Percentiles rank a stretch among this genome's conserved stretches.
phyloP scores from a whole-genome alignment of 257 asterid species.

The Marsdenia floribunda region DNA sequence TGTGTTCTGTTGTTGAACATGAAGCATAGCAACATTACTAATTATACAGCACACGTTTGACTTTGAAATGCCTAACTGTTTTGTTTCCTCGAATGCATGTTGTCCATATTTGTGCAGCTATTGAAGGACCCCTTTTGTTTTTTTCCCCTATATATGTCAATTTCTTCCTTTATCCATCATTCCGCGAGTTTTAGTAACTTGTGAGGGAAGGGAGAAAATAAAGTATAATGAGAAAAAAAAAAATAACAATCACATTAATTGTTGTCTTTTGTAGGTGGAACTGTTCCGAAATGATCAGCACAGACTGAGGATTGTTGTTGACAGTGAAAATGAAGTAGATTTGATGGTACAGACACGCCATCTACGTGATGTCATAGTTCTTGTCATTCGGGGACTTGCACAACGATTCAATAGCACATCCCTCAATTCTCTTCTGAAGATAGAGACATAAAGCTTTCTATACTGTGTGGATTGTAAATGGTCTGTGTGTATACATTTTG shows the following conservation, averaged over 20 bases:
- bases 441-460: constrained; percentile 40
- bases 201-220: no score
- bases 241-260: background rate
- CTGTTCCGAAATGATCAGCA: constrained; percentile 88
- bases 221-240: no score
- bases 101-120: no score
- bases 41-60: background rate
- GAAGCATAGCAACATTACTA: background rate
- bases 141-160: no score
- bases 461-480: background rate
- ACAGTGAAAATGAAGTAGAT: constrained; percentile 87
- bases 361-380: constrained; percentile 84
- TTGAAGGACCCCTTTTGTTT: no score
- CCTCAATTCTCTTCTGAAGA: constrained; percentile 84
- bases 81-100: no score
- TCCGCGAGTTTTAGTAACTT: no score
- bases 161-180: no score
- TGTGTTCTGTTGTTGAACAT: background rate
- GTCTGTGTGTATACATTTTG: background rate
- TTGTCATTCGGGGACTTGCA: constrained; percentile 84
- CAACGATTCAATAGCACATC: constrained; percentile 95
- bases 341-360: constrained; percentile 93
- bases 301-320: constrained; percentile 86
- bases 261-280: constrained; percentile 54
- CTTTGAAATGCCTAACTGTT: no score